Evolutionary conservation across 768 basidiomycete genomes (phyloP).

Genomic region (Kwoniella sp.): DNA sequence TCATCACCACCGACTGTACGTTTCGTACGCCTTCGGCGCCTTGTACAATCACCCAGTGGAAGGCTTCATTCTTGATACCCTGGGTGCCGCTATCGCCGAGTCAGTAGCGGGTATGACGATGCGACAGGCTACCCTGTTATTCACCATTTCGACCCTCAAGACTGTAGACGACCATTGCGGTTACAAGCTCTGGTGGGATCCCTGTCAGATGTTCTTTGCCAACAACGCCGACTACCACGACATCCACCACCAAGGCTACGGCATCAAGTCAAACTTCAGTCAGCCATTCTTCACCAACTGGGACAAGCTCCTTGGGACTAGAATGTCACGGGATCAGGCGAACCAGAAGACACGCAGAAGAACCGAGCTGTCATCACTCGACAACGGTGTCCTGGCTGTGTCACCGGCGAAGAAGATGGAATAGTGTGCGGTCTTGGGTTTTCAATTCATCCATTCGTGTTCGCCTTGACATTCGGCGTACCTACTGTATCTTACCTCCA

Average conservation of each 20-base stretch:
- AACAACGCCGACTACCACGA: constrained; percentile 98
- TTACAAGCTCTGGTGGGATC: constrained; percentile 84
- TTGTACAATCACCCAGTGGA: constrained; percentile 97
- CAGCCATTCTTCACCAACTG: constrained; percentile 96
- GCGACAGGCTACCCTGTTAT: constrained; percentile 79
- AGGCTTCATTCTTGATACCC: constrained; percentile 80
- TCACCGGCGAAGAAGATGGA: constrained; percentile 15
- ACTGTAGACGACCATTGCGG: constrained; percentile 96
- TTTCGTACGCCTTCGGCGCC: constrained; percentile 93
- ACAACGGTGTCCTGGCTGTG: constrained; percentile 15
- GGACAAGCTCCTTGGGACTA: constrained; percentile 79
- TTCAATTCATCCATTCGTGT: background rate
- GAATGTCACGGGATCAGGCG: constrained; percentile 53
- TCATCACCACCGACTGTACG: constrained; percentile 90
- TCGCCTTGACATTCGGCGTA: background rate
- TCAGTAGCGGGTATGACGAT: constrained; percentile 62
- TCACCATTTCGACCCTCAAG: constrained; percentile 77
- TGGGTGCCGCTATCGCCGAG: constrained; percentile 77
- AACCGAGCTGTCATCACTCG: constrained; percentile 4
- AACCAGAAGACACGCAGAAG: constrained; percentile 22
- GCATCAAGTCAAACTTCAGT: constrained; percentile 91
- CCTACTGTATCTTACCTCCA: background rate
- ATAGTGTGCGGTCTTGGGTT: background rate
- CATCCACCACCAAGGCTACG: constrained; percentile 89
- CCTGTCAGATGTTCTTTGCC: constrained; percentile 71